Conservation (phyloP, 2,329 filamentous ascomycete genomes). For the Pleomassaria siparia region DNA sequence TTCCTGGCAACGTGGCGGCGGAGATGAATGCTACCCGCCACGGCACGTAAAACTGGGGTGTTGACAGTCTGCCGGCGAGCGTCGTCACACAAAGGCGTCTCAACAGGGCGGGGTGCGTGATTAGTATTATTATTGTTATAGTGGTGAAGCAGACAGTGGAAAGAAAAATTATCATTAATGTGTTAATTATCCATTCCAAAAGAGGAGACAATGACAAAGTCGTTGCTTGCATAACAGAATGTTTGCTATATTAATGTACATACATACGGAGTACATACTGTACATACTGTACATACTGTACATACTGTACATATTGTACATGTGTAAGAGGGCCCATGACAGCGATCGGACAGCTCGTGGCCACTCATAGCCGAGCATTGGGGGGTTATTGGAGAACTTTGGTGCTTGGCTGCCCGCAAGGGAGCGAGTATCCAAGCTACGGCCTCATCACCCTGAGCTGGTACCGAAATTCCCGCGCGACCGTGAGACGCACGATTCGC, state of each 20-base stretch:
- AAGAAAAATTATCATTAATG: no score
- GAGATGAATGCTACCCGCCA: background rate
- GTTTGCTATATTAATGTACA: background rate
- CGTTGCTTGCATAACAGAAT: background rate
- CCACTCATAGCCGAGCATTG: background rate
- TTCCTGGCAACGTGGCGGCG: background rate
- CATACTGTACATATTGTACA: no score
- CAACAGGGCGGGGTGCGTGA: background rate
- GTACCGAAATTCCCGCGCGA: background rate
- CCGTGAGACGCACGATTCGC: background rate
- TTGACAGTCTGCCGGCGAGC: background rate
- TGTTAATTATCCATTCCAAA: constrained; percentile 1
- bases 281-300: no score
- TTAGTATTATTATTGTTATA: no score
- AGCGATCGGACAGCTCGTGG: background rate
- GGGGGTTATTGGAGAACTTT: no score
- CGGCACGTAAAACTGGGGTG: background rate
- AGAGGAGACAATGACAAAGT: background rate
- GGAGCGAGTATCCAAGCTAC: background rate
- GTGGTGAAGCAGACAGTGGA: background rate
- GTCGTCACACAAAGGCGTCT: background rate
- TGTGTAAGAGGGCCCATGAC: background rate
- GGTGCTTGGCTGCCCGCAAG: no score
- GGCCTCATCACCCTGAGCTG: constrained; percentile 4
- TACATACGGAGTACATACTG: no score